Evolutionary conservation across 2,329 filamentous ascomycete species (phyloP), one percentile per base, ranked within the genome.

Genomic region (Stylonectria norvegica): DNA sequence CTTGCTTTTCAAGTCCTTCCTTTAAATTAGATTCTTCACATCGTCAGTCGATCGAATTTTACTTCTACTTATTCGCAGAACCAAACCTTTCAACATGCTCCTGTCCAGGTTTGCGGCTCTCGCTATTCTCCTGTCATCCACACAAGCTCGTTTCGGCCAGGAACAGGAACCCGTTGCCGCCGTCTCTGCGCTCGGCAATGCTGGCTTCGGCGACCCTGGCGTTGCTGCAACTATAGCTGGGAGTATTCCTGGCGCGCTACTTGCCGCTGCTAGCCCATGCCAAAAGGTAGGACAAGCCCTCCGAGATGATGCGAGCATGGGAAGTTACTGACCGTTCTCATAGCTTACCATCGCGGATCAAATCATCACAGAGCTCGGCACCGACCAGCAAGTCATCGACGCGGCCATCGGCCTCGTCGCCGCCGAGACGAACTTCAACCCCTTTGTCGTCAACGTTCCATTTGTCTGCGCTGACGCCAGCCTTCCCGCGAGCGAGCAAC

Each of bases 401-500:
- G 82, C 78, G 15, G 83, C 83, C 14, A 73, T 73, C 42, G 75
- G 73, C 12, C 71, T 85, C 25, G 81, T 85, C 11, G 74, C 76
- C 18, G 81, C 82, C 4, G 82, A 85, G 70, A 81, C 84, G 64
- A 86, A 86, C 73, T 84, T 84, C 69, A 86, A 86, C 68, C 80
- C 79, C 36, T 85, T 80, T 50, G 75, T 64, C 40, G 73, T 76
- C 47, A 67, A 67, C 54, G 70, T 79, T 22, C 81, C 78, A 14
- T 78, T 72, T 46, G 75, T 87, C 58, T 86, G 83, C 64, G 73
- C 69, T 25, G 79, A 86, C 48, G 65, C 80, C 2, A 66, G 70
- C 18, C 75, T 87, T 2, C 83, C 83, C 9, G 74, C 69, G 20
- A 84, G 78, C 6, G 63, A 64, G 17, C 71, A 71, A 40, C 76